Conservation (phyloP, 2,329 filamentous ascomycete species). For the Epichloe sp. region DNA sequence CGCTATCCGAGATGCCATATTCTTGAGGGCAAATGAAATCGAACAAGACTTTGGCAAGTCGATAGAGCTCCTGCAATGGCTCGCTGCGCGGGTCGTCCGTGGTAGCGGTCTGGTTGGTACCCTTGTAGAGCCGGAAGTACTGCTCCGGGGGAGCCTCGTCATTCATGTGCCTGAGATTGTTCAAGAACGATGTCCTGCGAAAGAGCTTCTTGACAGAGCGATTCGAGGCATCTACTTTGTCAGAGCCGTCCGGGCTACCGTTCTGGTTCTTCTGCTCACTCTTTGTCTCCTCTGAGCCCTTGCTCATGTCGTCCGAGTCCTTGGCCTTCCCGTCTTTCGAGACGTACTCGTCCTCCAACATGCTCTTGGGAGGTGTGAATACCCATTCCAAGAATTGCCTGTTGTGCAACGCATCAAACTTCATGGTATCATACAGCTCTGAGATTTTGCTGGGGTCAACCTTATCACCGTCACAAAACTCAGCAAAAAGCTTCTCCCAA, state of each 20-base stretch:
- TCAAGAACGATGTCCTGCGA: constrained; percentile 47
- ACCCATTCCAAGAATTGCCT: constrained; percentile 94
- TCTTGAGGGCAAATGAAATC: constrained; percentile 98
- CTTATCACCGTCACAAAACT: constrained; percentile 95
- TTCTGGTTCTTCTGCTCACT: constrained; percentile 16
- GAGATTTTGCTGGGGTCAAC: constrained; percentile 98
- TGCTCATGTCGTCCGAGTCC: constrained; percentile 26
- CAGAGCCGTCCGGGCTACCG: constrained; percentile 20
- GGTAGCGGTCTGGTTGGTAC: constrained; percentile 50
- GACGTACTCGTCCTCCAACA: constrained; percentile 58
- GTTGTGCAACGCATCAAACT: constrained; percentile 96
- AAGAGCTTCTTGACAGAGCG: constrained; percentile 37
- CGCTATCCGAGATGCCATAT: constrained; percentile 87
- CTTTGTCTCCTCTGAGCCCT: constrained; percentile 24
- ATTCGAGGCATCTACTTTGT: constrained; percentile 27
- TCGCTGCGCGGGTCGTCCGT: constrained; percentile 78
- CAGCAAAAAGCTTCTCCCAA: constrained; percentile 95
- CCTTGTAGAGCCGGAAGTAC: constrained; percentile 86
- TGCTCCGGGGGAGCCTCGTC: constrained; percentile 49
- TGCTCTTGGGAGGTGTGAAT: constrained; percentile 72
- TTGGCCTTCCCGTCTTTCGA: constrained; percentile 29
- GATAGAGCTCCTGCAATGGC: constrained; percentile 84
- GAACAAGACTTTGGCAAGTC: constrained; percentile 85
- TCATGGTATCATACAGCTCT: constrained; percentile 98
- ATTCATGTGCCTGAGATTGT: constrained; percentile 32